Conservation (phyloP, 2,329 filamentous ascomycete genomes). For the Rhynchosporium agropyri region DNA sequence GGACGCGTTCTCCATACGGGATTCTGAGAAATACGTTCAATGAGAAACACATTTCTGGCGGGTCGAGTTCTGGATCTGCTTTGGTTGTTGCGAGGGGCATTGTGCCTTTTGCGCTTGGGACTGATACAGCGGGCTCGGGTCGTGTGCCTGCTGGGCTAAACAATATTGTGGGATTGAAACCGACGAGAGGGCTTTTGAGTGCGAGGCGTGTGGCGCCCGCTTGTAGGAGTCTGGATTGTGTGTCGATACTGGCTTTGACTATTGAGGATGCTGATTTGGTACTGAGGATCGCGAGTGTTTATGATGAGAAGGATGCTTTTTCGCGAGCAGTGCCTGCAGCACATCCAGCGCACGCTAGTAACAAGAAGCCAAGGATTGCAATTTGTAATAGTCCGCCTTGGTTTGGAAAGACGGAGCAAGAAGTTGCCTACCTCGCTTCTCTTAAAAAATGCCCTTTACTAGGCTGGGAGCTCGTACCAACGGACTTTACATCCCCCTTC, state of each 20-base stretch:
- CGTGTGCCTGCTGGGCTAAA: conserved; percentile 53
- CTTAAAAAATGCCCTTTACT: not conserved
- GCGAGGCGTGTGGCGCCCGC: conserved; percentile 52
- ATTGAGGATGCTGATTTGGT: conserved; percentile 50
- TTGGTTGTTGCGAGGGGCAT: conserved; percentile 53
- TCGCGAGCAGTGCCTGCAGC: conserved; percentile 15
- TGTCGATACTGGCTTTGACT: conserved; percentile 50
- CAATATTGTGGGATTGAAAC: conserved; percentile 50
- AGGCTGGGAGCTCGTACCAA: conserved; percentile 15
- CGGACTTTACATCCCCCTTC: conserved; percentile 12
- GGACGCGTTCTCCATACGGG: conserved; percentile 55
- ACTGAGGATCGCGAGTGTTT: conserved; percentile 49
- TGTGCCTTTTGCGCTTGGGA: conserved; percentile 54
- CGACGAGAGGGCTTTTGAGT: conserved; percentile 51
- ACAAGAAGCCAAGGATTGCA: conserved; percentile 1
- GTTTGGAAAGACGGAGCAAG: conserved; percentile 12
- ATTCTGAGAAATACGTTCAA: conserved; percentile 51
- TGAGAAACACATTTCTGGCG: conserved; percentile 52
- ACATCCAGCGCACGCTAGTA: conserved; percentile 1
- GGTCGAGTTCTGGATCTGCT: conserved; percentile 54
- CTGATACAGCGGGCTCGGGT: conserved; percentile 54
- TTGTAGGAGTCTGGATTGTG: conserved; percentile 55
- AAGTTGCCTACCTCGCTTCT: conserved; percentile 3
- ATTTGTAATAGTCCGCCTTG: conserved; percentile 18
- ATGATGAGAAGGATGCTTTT: conserved; percentile 48